Evolutionary conservation across 345 rosid genomes (phyloP), one percentile per base, ranked within the genome.

Genomic region (Eucalyptus albens): DNA sequence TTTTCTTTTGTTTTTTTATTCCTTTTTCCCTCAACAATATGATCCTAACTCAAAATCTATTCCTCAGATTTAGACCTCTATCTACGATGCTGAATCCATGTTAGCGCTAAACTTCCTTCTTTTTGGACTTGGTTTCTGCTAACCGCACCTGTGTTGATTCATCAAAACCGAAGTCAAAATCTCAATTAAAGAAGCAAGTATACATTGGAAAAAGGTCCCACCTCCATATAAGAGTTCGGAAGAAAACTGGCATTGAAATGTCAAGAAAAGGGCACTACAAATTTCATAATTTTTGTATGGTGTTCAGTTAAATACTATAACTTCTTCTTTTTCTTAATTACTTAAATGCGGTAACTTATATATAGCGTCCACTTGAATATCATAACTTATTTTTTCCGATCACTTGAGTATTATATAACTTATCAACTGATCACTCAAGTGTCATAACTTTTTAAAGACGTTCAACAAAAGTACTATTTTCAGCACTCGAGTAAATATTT

Each of bases 351-450:
- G 0, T 56, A 24, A 24, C 0, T 56, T 56, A 56, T 56, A 1
- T 9, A 56, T 0, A 0, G 6, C 0, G 3, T 56, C 24, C 29
- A 56, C 13, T 24, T 24, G 3, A 24, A 0, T 56, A 0, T 1
- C 13, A 24, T 56, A 56, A 24, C 3, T 56, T 56, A 0, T 19
- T 3, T 53, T 53, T 53, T 53, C 26, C 0, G 0, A 0, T 56
- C 11, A 56, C 14, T 10, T 56, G 29, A 56, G 13, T 56, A 2
- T 22, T 56, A 0, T 24, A 56, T 56, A 9, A 56, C 62, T 56
- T 4, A 0, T 56, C 1, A 24, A 56, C 0, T 4, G 6, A 22
- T 56, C 0, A 24, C 29, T 56, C 2, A 2, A 56, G 21, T 56
- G 2, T 22, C 13, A 56, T 56, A 0, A 56, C 2, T 24, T 56